These are phyloP conservation scores for Leccinum glutinopallens DNA, from an alignment of 1,284 basidiomycete species.

Conservation along the genomic window DNA sequence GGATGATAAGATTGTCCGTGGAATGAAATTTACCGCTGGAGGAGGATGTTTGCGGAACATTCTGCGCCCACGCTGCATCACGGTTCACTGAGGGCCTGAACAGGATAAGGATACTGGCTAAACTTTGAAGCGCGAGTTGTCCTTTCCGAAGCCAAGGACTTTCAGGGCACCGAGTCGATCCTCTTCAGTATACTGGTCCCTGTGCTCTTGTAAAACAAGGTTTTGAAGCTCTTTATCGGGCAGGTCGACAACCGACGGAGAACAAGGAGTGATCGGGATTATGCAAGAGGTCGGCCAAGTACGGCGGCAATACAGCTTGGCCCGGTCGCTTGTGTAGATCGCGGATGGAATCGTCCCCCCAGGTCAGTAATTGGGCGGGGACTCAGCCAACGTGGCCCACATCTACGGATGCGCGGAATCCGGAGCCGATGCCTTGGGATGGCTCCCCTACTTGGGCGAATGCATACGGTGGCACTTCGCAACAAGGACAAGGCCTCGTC, in stretches of 20 bases:
- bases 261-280: constrained; percentile 70
- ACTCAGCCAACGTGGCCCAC: constrained; percentile 17
- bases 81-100: constrained; percentile 47
- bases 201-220: too few species aligned
- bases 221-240: constrained; percentile 28
- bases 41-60: constrained; percentile 46
- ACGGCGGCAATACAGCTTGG: constrained; percentile 64
- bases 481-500: constrained; percentile 32
- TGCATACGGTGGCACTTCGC: constrained; percentile 21
- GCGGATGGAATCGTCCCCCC: constrained; percentile 50
- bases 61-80: constrained; percentile 54
- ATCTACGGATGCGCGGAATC: constrained; percentile 24
- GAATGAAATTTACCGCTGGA: constrained; percentile 46
- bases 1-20: constrained; percentile 45
- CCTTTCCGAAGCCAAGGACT: too few species aligned
- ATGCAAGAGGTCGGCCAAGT: constrained; percentile 65
- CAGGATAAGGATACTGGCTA: constrained; percentile 54
- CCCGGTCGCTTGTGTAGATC: constrained; percentile 56
- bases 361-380: constrained; percentile 25
- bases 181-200: too few species aligned
- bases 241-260: constrained; percentile 51
- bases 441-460: constrained; percentile 26
- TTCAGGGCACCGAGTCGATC: too few species aligned
- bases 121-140: constrained; percentile 50
- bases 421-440: constrained; percentile 33